Evolutionary conservation across 176 grass and related monocot genomes (phyloP).

Genomic region (Bolboschoenus planiculmis): DNA sequence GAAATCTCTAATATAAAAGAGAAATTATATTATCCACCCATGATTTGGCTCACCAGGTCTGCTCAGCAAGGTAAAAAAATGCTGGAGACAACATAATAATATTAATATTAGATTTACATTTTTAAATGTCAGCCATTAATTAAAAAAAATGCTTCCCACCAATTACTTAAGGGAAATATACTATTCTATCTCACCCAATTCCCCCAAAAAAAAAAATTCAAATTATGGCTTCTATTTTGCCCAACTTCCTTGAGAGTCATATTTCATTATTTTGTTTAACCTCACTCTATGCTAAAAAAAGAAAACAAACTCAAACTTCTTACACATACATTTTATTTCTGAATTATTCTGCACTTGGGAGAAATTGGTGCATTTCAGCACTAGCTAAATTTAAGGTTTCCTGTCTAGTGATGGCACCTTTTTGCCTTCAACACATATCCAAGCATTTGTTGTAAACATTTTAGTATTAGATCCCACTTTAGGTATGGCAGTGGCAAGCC

Average conservation of each 20-base stretch:
- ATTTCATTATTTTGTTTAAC: not conserved
- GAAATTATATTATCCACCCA: not conserved
- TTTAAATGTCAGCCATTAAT: not conserved
- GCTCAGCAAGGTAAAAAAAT: not conserved
- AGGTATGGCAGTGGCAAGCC: not conserved
- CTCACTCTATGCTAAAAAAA: not conserved
- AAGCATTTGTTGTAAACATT: not conserved
- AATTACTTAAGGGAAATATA: not conserved
- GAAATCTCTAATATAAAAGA: not conserved
- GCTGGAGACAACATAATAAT: not conserved
- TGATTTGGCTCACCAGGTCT: not conserved
- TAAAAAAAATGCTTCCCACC: not conserved
- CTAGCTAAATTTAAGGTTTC: slow-evolving; percentile 2
- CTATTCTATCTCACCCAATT: not conserved
- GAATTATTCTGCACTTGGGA: not conserved
- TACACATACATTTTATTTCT: not conserved
- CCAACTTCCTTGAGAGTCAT: not conserved
- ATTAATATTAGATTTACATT: not conserved
- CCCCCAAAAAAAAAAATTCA: not conserved
- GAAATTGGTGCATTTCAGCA: not conserved
- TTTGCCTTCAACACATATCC: not conserved
- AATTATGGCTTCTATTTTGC: not conserved
- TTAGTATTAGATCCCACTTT: slow-evolving; percentile 41
- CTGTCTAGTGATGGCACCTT: not conserved
- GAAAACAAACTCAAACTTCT: not conserved